Percentiles rank a stretch among this genome's conserved stretches.
Conservation (phyloP, 2,329 filamentous ascomycete species). For the Didymella exigua region DNA sequence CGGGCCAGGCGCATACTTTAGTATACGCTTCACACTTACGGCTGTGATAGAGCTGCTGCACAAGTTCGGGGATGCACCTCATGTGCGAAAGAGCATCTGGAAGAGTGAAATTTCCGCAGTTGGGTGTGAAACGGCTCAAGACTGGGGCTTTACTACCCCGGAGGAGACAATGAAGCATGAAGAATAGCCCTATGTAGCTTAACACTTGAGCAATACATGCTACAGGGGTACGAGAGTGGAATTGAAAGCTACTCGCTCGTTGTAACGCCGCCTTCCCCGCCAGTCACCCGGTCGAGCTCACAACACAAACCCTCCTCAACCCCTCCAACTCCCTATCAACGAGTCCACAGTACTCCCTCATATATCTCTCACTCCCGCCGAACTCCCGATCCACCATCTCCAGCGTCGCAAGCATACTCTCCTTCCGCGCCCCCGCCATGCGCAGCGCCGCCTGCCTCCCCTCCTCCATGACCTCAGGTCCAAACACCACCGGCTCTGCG, state of each 20-base stretch:
- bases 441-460: constrained; percentile 38
- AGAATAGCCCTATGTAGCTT: too few relatives aligned
- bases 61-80: too few relatives aligned
- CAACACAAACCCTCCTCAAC: constrained; percentile 46
- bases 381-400: constrained; percentile 64
- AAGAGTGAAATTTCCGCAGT: too few relatives aligned
- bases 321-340: constrained; percentile 60
- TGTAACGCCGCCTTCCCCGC: not conserved
- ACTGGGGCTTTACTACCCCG: too few relatives aligned
- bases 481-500: constrained; percentile 51
- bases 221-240: too few relatives aligned
- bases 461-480: constrained; percentile 27
- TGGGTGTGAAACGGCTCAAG: too few relatives aligned
- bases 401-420: constrained; percentile 59
- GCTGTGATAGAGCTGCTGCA: too few relatives aligned
- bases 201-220: too few relatives aligned
- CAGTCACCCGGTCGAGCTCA: constrained; percentile 22
- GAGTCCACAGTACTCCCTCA: constrained; percentile 64
- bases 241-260: not conserved
- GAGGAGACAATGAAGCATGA: too few relatives aligned
- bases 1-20: too few relatives aligned
- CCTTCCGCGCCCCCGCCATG: constrained; percentile 50
- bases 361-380: constrained; percentile 68
- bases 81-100: too few relatives aligned
- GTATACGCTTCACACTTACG: too few relatives aligned